Base-by-base conservation (phyloP, 371 early-diverging fungal genomes). In the Mortierella sp. region DNA sequence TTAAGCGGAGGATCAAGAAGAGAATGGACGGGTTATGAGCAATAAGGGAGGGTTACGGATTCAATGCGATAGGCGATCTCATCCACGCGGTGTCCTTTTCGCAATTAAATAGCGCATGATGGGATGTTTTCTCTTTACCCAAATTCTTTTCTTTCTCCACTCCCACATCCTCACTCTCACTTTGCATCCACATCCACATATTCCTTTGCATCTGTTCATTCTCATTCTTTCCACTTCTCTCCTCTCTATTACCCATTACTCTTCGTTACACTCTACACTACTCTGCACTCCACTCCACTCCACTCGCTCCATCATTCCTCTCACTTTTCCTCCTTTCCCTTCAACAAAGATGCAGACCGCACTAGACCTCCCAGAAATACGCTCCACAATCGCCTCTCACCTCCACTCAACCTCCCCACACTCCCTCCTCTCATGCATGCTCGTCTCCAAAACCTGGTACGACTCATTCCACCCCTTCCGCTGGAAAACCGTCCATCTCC, bases 301-400 rank as follows among this genome's bases (percentile, higher is more conserved):
- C 27, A 32, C 38, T 35, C 48, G 32, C 48, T 43, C 43, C 12
- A 5, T 35, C 16, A 1, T 18, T 63, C 18, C 35, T 29, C 32
- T 32, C 8, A 2, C 18, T 38, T 32, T 4, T 35, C 60, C 16
- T 38, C 8, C 51, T 18, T 4, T 21, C 2, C 18, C 35, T 7
- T 1, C 35, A 51, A 18, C 32, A 46, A 29, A 12, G 1, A 75
- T 75, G 75, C 41, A 51, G 21, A 10, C 32, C 0, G 75, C 75
- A n/a, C 75, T 79, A 14, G 75, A 75, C 43, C 75, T 79, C 27
- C 80, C 80, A 38, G 80, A 79, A 51, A 65, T 79, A 29, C 38
- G 71, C 41, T 58, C 75, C 5, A 24, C 48, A 12, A 8, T 79
- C 10, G 80, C 63, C n/a, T 27, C 24, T 43, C 71, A 71, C 71